These are phyloP conservation scores for Quillaja saponaria DNA, from an alignment of 306 rosid species.

Conservation along the genomic window DNA sequence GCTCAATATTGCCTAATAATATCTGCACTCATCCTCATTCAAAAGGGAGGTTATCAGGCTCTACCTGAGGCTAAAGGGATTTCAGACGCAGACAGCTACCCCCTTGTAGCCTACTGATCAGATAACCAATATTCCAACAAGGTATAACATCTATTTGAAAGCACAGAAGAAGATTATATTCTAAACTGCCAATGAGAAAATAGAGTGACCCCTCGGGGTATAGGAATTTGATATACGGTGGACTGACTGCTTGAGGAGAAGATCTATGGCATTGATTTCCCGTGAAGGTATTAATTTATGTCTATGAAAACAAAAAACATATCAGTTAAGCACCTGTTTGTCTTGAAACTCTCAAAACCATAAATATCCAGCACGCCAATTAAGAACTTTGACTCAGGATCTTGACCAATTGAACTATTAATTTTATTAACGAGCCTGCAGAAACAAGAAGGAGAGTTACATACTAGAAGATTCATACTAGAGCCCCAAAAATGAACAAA, in stretches of 20 bases:
- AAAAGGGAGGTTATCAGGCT: not conserved
- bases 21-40: not conserved
- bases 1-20: constrained; percentile 2
- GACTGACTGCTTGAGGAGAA: constrained; percentile 13
- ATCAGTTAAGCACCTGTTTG: constrained; percentile 84
- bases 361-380: constrained; percentile 98
- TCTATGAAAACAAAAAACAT: constrained; percentile 45
- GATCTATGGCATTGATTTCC: constrained; percentile 20
- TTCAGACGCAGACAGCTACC: constrained; percentile 1
- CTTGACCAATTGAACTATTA: constrained; percentile 93
- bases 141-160: too few relatives aligned
- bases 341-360: constrained; percentile 99
- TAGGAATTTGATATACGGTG: too few relatives aligned
- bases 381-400: constrained; percentile 76
- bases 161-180: too few relatives aligned
- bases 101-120: constrained; percentile 1
- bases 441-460: constrained; percentile 37
- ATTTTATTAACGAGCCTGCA: constrained; percentile 95
- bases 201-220: too few relatives aligned
- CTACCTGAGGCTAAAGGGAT: not conserved
- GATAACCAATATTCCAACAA: too few relatives aligned
- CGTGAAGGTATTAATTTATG: constrained; percentile 28
- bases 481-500: constrained; percentile 26
- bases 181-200: too few relatives aligned
- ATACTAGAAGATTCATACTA: constrained; percentile 5